Percentiles rank a stretch among this genome's conserved stretches.
phyloP scores from a whole-genome alignment of 177 flowering plant species.

The Vitis hybrid region DNA sequence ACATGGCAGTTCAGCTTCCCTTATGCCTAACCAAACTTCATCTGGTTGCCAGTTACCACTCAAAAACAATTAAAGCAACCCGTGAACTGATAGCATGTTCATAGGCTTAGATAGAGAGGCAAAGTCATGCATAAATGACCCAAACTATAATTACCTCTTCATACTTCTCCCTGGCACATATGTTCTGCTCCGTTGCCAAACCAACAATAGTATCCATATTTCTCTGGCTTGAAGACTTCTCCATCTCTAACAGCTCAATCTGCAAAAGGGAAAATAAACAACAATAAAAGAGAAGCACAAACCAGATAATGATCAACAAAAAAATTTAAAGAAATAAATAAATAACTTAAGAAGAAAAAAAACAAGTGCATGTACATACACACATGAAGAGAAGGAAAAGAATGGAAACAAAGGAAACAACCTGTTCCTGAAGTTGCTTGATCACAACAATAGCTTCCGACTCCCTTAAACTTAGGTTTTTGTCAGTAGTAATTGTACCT shows the following conservation, averaged over 20 bases:
- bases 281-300: background rate
- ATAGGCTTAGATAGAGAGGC: background rate
- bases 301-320: background rate
- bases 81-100: background rate
- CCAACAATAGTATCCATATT: constrained; percentile 53
- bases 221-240: constrained; percentile 64
- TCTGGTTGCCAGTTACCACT: background rate
- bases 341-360: background rate
- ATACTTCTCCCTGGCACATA: constrained; percentile 50
- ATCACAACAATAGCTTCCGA: constrained; percentile 62
- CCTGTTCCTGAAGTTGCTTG: constrained; percentile 88
- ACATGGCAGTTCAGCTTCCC: background rate
- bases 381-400: constrained; percentile 2
- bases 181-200: constrained; percentile 58
- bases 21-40: background rate
- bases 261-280: constrained; percentile 15
- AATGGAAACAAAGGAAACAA: constrained; percentile 13
- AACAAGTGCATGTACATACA: background rate
- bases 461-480: constrained; percentile 40
- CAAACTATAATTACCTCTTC: constrained; percentile 52
- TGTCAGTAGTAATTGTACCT: constrained; percentile 25
- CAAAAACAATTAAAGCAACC: background rate
- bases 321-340: background rate
- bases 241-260: constrained; percentile 66
- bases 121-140: background rate